Percentiles rank a stretch among this genome's conserved stretches.
phyloP scores from a whole-genome alignment of 2,329 filamentous ascomycete species.

The Fusarium domesticum region DNA sequence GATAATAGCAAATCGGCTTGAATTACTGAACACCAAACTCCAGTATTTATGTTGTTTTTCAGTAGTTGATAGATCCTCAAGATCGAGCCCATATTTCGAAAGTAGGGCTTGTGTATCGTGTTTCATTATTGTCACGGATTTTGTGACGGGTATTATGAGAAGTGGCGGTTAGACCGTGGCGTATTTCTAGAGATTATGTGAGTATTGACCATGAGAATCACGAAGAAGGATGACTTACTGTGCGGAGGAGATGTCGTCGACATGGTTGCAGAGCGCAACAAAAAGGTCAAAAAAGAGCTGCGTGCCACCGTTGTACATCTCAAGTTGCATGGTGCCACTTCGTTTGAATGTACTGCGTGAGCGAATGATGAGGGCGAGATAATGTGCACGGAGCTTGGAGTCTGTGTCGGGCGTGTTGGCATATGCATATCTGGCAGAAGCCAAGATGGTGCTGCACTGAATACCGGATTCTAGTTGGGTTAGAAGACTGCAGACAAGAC shows the following conservation, averaged over 20 bases:
- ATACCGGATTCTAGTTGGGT: conserved; percentile 63
- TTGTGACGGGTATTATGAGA: conserved; percentile 23
- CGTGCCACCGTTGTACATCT: conserved; percentile 83
- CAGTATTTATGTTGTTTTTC: not conserved
- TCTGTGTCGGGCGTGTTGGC: conserved; percentile 84
- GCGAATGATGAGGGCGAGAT: conserved; percentile 87
- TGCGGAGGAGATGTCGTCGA: conserved; percentile 63
- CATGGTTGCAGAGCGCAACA: conserved; percentile 88
- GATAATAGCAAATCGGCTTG: conserved; percentile 16
- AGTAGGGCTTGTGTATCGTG: not conserved
- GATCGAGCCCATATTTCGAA: not conserved
- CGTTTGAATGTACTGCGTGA: conserved; percentile 86
- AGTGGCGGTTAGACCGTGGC: conserved; percentile 47
- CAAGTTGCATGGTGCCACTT: conserved; percentile 91
- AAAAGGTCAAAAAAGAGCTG: conserved; percentile 91
- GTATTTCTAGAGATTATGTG: conserved; percentile 32
- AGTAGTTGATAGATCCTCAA: not conserved
- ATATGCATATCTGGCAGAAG: conserved; percentile 87
- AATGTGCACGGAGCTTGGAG: conserved; percentile 87
- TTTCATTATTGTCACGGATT: not conserved
- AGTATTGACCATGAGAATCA: not conserved
- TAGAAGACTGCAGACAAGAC: conserved; percentile 7
- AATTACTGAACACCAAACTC: conserved; percentile 20
- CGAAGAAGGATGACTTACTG: conserved; percentile 43
- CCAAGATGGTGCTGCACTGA: conserved; percentile 78